Conservation (phyloP, 2,329 filamentous ascomycete genomes). For the Conoideocrella luteorostrata region DNA sequence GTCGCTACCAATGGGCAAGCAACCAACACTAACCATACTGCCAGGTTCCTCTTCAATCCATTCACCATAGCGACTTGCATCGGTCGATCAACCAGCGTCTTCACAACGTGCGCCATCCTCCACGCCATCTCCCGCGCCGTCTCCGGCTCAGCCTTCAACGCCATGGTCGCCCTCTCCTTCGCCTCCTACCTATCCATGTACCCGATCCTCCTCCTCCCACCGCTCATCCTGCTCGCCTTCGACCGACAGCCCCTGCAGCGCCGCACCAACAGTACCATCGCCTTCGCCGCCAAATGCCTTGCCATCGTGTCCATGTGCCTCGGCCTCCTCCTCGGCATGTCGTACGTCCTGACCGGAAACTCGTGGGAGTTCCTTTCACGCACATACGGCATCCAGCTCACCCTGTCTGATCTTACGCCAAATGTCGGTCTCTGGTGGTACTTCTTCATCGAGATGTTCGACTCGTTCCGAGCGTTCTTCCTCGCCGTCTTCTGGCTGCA, state of each 20-base stretch:
- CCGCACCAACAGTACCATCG: constrained; percentile 26
- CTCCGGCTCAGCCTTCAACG: constrained; percentile 62
- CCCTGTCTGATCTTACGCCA: constrained; percentile 85
- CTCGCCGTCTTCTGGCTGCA: constrained; percentile 97
- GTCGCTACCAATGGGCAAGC: background rate
- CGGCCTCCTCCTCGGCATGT: constrained; percentile 61
- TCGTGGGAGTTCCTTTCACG: constrained; percentile 85
- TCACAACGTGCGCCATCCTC: constrained; percentile 83
- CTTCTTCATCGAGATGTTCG: constrained; percentile 99
- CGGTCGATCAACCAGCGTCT: constrained; percentile 79
- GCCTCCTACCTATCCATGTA: constrained; percentile 91
- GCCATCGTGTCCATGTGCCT: constrained; percentile 47
- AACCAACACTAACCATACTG: too few species aligned
- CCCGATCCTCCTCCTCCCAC: constrained; percentile 77
- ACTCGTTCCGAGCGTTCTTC: constrained; percentile 95
- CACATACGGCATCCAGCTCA: constrained; percentile 88
- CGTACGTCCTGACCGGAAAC: constrained; percentile 63
- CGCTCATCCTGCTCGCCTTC: constrained; percentile 73
- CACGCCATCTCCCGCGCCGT: constrained; percentile 78
- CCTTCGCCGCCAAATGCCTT: constrained; percentile 51
- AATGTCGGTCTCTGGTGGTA: constrained; percentile 99
- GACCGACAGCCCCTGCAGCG: constrained; percentile 48
- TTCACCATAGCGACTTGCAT: constrained; percentile 90
- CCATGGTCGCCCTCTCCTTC: constrained; percentile 79
- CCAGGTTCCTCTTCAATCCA: constrained; percentile 89